A percentile compares a stretch with the other conserved stretches of the same genome.
Conservation (phyloP, 352 stramenopile species). For the Pythium angustatum region DNA sequence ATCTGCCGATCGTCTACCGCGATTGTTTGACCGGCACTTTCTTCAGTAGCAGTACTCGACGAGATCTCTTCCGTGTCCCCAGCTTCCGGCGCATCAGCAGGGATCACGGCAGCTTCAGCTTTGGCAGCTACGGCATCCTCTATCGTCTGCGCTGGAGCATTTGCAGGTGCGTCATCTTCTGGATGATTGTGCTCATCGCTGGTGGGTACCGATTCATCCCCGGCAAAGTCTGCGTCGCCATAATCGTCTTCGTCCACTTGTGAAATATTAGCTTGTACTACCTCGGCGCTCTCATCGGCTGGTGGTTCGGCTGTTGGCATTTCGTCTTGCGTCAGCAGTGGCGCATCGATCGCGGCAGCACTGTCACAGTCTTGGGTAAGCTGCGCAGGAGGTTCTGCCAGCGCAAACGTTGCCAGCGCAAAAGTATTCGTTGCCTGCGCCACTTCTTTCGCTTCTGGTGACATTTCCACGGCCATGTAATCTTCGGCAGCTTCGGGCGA, state of each 20-base stretch:
- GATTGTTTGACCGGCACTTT: no score
- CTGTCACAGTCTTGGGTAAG: no score
- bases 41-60: no score
- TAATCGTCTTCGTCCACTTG: conserved; percentile 3
- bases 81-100: no score
- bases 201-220: neutral
- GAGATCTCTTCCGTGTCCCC: neutral
- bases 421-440: neutral
- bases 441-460: neutral
- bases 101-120: neutral
- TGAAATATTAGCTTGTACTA: neutral
- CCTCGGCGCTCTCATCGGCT: neutral
- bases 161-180: neutral
- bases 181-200: neutral
- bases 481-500: neutral
- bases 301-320: neutral
- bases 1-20: neutral
- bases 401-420: neutral
- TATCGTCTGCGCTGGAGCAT: neutral
- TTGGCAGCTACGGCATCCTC: neutral
- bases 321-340: no score
- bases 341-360: no score
- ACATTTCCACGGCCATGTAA: neutral
- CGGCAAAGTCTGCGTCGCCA: conserved; percentile 7
- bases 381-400: neutral